Evolutionary conservation across 1,284 basidiomycete genomes (phyloP), one percentile per base, ranked within the genome.

Genomic region (Polyporus tsugae): DNA sequence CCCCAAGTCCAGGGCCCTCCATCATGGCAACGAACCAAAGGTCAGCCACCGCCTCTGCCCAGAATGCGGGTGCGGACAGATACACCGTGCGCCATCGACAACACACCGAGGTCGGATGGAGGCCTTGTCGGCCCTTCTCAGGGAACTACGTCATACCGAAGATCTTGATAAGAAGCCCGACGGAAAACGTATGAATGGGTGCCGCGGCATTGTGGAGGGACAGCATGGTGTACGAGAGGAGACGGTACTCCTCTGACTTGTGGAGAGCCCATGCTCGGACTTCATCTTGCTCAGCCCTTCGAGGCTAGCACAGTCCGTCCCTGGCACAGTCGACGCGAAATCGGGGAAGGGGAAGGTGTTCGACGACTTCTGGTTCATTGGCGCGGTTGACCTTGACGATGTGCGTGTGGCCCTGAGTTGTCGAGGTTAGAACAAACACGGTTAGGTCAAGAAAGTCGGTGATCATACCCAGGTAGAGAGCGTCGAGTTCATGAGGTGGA

Each of bases 141-240:
- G n/a, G 29, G 2, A 11, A 9, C 57, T 36, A 59, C 9, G 57
- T 59, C 57, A 38, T 35, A 25, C 36, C 19, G n/a, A 59, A 41
- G 35, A 59, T 59, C 38, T 59, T 39, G 19, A 39, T 38, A 0
- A 59, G 57, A 4, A 59, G 1, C 29, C 2, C 57, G 9, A 13
- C 9, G 57, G 17, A 38, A 11, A 59, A 38, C 9, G 38, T 4
- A 11, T 59, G 57, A 11, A 59, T 59, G 19, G 57, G 57, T 0
- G 57, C 38, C 7, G 57, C 57, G 38, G 6, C 57, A 38, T 59
- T 59, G 57, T 59, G n/a, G 57, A 59, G 57, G 36, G 36, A 39
- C 2, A 59, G 57, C n/a, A 38, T 22, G 44, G 19, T 7, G 44
- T 46, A 46, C n/a, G 44, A 46, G 35, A 39, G 57, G 36, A 39